These are phyloP conservation scores for Lichenothelia convexa DNA, from an alignment of 495 filamentous ascomycete species.

Conservation along the genomic window DNA sequence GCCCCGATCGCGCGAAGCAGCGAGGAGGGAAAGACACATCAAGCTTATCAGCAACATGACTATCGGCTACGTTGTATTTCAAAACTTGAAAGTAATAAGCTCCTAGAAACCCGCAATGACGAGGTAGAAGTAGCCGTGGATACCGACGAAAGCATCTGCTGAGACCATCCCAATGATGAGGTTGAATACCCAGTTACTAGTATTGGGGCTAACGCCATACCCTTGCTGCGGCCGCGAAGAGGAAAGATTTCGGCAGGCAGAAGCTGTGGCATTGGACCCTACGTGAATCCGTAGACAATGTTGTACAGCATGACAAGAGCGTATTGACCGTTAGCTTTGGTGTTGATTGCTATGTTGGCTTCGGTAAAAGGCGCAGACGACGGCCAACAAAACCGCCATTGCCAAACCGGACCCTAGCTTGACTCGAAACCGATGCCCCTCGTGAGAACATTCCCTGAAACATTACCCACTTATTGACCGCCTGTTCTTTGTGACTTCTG, in stretches of 20 bases:
- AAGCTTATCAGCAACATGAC: not conserved
- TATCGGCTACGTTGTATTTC: not conserved
- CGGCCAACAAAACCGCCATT: slow-evolving; percentile 14
- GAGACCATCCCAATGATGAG: slow-evolving; percentile 5
- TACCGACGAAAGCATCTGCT: slow-evolving; percentile 3
- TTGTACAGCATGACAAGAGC: slow-evolving; percentile 10
- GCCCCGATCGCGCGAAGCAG: not conserved
- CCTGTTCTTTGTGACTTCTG: too few relatives aligned
- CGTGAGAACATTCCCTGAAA: too few relatives aligned
- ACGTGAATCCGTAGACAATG: slow-evolving; percentile 13
- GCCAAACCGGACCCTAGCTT: too few relatives aligned
- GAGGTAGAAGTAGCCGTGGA: slow-evolving; percentile 3
- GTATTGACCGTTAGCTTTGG: slow-evolving; percentile 15
- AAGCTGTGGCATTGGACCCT: slow-evolving; percentile 5
- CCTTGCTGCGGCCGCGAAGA: slow-evolving; percentile 2
- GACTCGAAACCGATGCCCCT: too few relatives aligned
- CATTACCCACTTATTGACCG: too few relatives aligned
- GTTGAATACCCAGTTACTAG: slow-evolving; percentile 5
- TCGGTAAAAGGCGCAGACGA: slow-evolving; percentile 18
- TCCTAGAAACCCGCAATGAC: slow-evolving; percentile 3
- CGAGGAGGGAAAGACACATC: not conserved
- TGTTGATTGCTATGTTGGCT: slow-evolving; percentile 9
- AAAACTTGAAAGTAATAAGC: not conserved
- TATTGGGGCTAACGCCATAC: slow-evolving; percentile 1
- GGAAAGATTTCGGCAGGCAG: slow-evolving; percentile 5